Base-by-base conservation (phyloP, 2,329 filamentous ascomycete species). In the Diplodia seriata region DNA sequence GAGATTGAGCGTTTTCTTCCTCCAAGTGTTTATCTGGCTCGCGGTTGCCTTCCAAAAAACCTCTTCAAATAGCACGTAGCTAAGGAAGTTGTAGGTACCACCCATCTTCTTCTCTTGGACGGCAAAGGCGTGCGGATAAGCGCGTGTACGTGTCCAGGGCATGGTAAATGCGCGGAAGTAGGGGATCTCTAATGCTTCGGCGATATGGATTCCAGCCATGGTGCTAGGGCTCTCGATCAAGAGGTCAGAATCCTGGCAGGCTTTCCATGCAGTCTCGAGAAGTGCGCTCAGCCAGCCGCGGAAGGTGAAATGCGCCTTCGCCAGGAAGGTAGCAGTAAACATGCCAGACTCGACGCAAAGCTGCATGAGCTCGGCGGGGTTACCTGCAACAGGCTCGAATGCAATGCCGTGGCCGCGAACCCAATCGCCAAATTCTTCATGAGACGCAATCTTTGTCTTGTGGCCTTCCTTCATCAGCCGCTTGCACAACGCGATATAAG, bases 161-260 rank as follows among this genome's bases (percentile, higher is more conserved):
- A 99, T 99, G 20, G 93, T 97, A 76, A 99, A 99, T 0, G 94
- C 94, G 67, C 95, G 89, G 82, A 98, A 98, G 78, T 99, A 99
- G 0, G 95, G 95, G 54, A 99, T 96, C 15, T 88, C 85, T 1
- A 99, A 85, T 29, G 93, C 93, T 80, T 99, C 95, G 1, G 95
- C 95, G 72, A 99, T 97, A 78, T 99, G 95, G 66, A 99, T 97
- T 31, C 95, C 95, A 0, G 91, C 93, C 95, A 99, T 99, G 15
- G 95, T 93, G 68, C 92, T 97, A 0, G 95, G 95, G 56, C 92
- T 97, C 78, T 99, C 95, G 69, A 99, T 97, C 49, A 99, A 84
- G 38, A 99, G 82, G 76, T 99, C 94, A 1, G 91, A 91, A 29
- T 90, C 91, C 78, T 97, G 88, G 74, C 94, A 98, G 1, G 93